phyloP scores from a whole-genome alignment of 2,329 filamentous ascomycete genomes.

The Blastomyces silverae region DNA sequence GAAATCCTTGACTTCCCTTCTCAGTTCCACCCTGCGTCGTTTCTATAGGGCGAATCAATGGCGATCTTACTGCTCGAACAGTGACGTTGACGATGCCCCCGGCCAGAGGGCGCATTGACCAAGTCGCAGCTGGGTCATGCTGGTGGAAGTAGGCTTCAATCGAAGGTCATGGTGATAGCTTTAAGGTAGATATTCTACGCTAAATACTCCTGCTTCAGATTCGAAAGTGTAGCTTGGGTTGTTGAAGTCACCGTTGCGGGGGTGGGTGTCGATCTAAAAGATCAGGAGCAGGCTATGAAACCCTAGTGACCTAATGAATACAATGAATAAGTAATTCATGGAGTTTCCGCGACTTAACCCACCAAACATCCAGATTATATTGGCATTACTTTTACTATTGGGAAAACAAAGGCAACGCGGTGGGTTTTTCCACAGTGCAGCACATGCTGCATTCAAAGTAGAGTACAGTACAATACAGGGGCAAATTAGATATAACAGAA shows the following conservation, averaged over 20 bases:
- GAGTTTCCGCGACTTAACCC: neutral
- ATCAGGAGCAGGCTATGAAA: too few species aligned
- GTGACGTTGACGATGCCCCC: conserved; percentile 15
- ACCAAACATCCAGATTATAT: neutral
- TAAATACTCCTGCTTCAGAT: neutral
- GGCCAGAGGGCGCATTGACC: conserved; percentile 11
- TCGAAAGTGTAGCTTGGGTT: neutral
- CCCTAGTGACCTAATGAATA: neutral
- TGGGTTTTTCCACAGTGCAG: neutral
- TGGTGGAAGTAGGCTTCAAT: conserved; percentile 14
- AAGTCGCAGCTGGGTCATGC: conserved; percentile 7
- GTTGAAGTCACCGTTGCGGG: too few species aligned
- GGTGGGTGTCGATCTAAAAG: too few species aligned
- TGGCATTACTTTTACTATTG: neutral
- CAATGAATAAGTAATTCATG: neutral
- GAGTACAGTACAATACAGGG: neutral
- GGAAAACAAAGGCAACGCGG: neutral
- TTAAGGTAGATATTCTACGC: neutral
- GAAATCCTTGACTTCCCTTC: neutral
- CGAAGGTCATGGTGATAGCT: conserved; percentile 10
- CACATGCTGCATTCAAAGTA: neutral
- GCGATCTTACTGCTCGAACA: conserved; percentile 13
- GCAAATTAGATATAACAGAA: neutral
- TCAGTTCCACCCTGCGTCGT: neutral
- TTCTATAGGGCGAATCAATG: neutral